These are phyloP conservation scores for Fragosphaeria purpurea DNA, from an alignment of 2,329 filamentous ascomycete genomes.

Conservation along the genomic window DNA sequence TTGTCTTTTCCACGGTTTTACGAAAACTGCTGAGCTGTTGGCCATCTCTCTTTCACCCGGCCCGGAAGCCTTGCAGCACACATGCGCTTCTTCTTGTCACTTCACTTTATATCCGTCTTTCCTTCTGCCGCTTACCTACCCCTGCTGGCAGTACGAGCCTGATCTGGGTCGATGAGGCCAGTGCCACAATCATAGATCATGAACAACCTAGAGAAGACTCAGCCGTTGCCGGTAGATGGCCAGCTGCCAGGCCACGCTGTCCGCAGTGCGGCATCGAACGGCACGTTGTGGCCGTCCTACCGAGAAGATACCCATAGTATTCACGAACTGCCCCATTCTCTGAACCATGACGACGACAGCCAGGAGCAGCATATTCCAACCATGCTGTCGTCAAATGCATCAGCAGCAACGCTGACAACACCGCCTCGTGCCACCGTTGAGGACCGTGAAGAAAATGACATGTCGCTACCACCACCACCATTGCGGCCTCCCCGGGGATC, in stretches of 20 bases:
- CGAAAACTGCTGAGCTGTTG: too few relatives aligned
- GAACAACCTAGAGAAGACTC: neutral
- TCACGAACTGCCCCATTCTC: neutral
- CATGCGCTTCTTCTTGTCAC: too few relatives aligned
- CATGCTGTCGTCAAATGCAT: neutral
- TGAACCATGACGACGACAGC: neutral
- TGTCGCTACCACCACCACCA: neutral
- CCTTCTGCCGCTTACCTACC: too few relatives aligned
- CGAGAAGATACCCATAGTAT: too few relatives aligned
- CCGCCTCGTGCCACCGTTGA: neutral
- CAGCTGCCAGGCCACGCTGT: neutral
- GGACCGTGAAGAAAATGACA: neutral
- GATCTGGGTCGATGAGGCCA: too few relatives aligned
- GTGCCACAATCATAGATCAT: too few relatives aligned
- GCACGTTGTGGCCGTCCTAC: constrained; percentile 3
- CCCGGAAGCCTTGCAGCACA: too few relatives aligned
- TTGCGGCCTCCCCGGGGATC: neutral
- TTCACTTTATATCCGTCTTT: too few relatives aligned
- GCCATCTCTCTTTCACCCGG: too few relatives aligned
- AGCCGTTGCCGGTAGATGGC: too few relatives aligned
- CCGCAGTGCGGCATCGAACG: neutral
- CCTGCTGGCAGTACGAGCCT: too few relatives aligned
- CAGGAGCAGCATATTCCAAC: constrained; percentile 1
- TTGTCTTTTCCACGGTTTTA: too few relatives aligned
- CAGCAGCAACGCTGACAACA: neutral